phyloP scores from a whole-genome alignment of 352 stramenopile genomes.

The Peronospora farinosa region DNA sequence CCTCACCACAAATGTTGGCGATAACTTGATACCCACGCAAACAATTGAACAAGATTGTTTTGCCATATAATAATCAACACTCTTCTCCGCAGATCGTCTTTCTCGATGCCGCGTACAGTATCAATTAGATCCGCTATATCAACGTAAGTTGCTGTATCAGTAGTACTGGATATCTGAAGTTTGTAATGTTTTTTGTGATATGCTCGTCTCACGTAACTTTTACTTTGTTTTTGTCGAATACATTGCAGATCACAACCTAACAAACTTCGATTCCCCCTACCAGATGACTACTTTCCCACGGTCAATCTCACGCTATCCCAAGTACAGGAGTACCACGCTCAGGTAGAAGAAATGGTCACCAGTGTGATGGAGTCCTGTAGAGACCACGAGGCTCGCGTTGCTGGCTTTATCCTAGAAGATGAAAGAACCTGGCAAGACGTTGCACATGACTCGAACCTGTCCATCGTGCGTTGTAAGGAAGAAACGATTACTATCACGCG shows the following conservation, averaged over 20 bases:
- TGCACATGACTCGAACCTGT: conserved; percentile 25
- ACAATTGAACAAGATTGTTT: conserved; percentile 15
- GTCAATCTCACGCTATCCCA: conserved; percentile 28
- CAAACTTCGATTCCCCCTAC: conserved; percentile 38
- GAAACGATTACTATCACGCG: conserved; percentile 29
- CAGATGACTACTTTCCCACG: conserved; percentile 35
- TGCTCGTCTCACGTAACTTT: not conserved
- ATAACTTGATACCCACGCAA: conserved; percentile 13
- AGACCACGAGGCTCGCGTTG: conserved; percentile 28
- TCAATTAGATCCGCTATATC: conserved; percentile 20
- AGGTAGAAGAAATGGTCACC: conserved; percentile 18
- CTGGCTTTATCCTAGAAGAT: conserved; percentile 20
- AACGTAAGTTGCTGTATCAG: conserved; percentile 19
- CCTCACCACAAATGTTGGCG: conserved; percentile 6
- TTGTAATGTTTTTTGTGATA: conserved; percentile 12
- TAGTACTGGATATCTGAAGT: conserved; percentile 16
- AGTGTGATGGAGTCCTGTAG: conserved; percentile 27
- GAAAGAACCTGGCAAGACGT: conserved; percentile 30
- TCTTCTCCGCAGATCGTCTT: conserved; percentile 29
- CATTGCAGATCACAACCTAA: conserved; percentile 17
- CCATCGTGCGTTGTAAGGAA: conserved; percentile 27
- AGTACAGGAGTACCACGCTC: conserved; percentile 28
- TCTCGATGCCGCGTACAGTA: conserved; percentile 16
- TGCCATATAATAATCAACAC: conserved; percentile 19
- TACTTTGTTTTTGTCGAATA: not conserved